Evolutionary conservation across 306 rosid genomes (phyloP).

Genomic region (Trifolium dubium): DNA sequence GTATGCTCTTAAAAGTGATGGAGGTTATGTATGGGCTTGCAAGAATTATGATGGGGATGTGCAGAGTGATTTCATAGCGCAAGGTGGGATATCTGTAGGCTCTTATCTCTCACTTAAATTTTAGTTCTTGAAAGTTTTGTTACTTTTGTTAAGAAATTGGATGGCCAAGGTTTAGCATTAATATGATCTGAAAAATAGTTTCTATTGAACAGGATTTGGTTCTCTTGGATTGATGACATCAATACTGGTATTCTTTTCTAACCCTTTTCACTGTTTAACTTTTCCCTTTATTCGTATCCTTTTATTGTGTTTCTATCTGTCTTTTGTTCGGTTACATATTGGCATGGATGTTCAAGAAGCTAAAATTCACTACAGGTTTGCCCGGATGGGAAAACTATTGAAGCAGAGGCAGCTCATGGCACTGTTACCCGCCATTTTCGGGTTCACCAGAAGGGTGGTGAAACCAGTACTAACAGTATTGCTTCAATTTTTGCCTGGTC

Average conservation of each 20-base stretch:
- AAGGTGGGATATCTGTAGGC: slow-evolving; percentile 61
- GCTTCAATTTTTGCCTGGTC: slow-evolving; percentile 99
- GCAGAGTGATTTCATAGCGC: slow-evolving; percentile 97
- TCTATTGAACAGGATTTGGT: slow-evolving; percentile 56
- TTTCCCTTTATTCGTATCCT: background rate
- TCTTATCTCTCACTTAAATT: slow-evolving; percentile 11
- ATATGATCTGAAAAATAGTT: slow-evolving; percentile 33
- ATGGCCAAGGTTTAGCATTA: slow-evolving; percentile 13
- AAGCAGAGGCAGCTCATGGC: slow-evolving; percentile 99
- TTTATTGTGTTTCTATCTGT: slow-evolving; percentile 16
- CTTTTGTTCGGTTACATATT: slow-evolving; percentile 25
- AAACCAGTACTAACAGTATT: slow-evolving; percentile 98
- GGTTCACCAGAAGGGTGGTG: slow-evolving; percentile 96
- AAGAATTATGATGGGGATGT: slow-evolving; percentile 98
- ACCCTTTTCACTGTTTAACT: slow-evolving; percentile 11
- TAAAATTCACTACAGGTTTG: slow-evolving; percentile 61
- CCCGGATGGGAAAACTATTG: slow-evolving; percentile 97
- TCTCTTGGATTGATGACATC: slow-evolving; percentile 64
- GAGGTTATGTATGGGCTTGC: slow-evolving; percentile 99
- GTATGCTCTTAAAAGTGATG: slow-evolving; percentile 92
- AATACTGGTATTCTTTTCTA: slow-evolving; percentile 46
- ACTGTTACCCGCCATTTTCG: slow-evolving; percentile 92
- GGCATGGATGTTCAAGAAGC: slow-evolving; percentile 36
- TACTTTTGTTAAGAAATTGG: slow-evolving; percentile 23
- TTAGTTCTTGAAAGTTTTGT: slow-evolving; percentile 32